Conservation (phyloP, 129 eudicot genomes). For the Flaveria linearis region DNA sequence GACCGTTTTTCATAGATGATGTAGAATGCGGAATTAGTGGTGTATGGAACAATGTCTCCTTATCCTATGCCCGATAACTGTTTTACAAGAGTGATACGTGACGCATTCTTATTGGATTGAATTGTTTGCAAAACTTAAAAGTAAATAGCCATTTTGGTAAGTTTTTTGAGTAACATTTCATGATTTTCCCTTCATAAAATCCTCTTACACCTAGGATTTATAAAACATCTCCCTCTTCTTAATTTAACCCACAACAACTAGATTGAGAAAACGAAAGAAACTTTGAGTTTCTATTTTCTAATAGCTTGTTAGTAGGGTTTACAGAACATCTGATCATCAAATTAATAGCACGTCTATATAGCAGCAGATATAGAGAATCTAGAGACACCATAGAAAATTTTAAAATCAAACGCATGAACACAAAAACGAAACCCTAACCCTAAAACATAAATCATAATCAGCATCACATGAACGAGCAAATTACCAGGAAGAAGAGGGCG, state of each 20-base stretch:
- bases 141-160: too few relatives aligned
- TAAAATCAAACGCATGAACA: background rate
- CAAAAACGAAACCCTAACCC: constrained; percentile 9
- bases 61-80: too few relatives aligned
- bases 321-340: background rate
- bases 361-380: background rate
- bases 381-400: background rate
- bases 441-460: background rate
- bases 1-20: too few relatives aligned
- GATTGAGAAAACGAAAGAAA: background rate
- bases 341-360: background rate
- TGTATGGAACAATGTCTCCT: too few relatives aligned
- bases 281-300: background rate
- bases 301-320: constrained; percentile 6
- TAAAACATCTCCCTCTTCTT: too few relatives aligned
- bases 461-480: background rate
- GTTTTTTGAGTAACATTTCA: too few relatives aligned
- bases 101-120: too few relatives aligned
- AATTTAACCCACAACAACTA: background rate
- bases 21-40: too few relatives aligned
- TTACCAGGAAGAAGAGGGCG: constrained; percentile 95
- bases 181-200: too few relatives aligned
- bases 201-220: too few relatives aligned
- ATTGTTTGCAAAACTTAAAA: too few relatives aligned
- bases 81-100: too few relatives aligned